Evolutionary conservation across 2,329 filamentous ascomycete species (phyloP).

Genomic region (Ophiostoma novo-ulmi): DNA sequence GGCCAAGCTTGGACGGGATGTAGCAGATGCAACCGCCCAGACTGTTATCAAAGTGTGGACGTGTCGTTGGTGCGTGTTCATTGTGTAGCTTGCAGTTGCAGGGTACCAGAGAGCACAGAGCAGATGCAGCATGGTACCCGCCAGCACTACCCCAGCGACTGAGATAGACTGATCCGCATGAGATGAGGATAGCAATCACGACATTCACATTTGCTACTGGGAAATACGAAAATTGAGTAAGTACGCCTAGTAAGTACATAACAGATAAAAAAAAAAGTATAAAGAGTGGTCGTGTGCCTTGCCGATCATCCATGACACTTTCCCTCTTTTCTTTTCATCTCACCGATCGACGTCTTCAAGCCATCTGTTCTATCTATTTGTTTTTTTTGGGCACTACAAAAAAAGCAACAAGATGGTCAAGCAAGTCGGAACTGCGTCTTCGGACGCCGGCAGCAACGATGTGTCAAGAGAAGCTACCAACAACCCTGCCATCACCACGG

Average conservation of each 20-base stretch:
- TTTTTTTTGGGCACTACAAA: neutral
- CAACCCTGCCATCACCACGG: neutral
- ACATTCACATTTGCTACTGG: conserved; percentile 2
- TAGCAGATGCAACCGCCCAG: conserved; percentile 5
- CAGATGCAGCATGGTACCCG: neutral
- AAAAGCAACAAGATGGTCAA: neutral
- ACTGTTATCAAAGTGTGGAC: neutral
- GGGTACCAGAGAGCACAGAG: neutral
- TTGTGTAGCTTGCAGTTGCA: neutral
- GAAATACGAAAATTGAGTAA: neutral
- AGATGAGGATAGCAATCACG: neutral
- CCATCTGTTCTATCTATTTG: neutral
- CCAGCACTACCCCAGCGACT: neutral
- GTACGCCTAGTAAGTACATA: neutral
- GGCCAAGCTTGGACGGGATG: neutral
- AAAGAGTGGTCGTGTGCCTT: neutral
- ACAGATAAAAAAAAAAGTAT: neutral
- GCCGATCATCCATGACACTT: neutral
- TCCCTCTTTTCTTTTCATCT: neutral
- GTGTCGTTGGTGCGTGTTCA: neutral
- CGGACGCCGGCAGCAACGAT: conserved; percentile 8
- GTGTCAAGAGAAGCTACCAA: neutral
- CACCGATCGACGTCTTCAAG: neutral
- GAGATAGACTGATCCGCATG: neutral
- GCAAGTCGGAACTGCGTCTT: conserved; percentile 6